Conservation (phyloP, 1,139 yeast genomes). For the Casaregolazyma suthepensis region DNA sequence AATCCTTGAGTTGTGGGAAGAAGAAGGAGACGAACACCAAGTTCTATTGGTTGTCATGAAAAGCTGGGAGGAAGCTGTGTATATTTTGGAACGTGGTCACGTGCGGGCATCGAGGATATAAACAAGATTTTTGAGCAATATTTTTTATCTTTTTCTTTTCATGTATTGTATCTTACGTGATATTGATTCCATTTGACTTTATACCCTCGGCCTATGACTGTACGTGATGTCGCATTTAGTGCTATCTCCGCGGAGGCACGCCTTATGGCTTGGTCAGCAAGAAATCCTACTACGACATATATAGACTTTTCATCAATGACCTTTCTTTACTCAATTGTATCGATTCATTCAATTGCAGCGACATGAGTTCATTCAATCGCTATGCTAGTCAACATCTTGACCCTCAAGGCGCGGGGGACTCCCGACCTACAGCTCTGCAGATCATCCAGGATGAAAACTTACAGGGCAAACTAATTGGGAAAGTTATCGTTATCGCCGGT, state of each 20-base stretch:
- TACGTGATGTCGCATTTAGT: not conserved
- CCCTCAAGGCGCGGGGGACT: not conserved
- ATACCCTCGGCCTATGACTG: not conserved
- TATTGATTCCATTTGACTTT: no score
- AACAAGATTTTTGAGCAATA: not conserved
- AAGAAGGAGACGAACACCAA: constrained; percentile 7
- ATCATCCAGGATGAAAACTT: not conserved
- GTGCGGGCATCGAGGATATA: not conserved
- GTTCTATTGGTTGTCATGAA: constrained; percentile 6
- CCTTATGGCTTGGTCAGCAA: no score
- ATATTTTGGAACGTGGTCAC: constrained; percentile 7
- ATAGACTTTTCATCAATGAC: no score
- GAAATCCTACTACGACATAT: no score
- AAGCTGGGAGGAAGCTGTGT: constrained; percentile 4
- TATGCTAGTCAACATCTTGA: not conserved
- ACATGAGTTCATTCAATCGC: not conserved
- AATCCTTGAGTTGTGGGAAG: constrained; percentile 9
- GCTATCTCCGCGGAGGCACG: not conserved
- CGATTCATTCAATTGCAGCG: not conserved
- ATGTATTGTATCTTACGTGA: no score
- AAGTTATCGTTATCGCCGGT: constrained; percentile 38
- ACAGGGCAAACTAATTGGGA: constrained; percentile 20
- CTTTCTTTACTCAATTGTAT: no score
- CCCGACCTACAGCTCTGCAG: constrained; percentile 1
- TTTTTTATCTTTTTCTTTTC: no score